Evolutionary conservation across 805 yeast species (phyloP).

Genomic region (Suhomyces tanzawaensis): DNA sequence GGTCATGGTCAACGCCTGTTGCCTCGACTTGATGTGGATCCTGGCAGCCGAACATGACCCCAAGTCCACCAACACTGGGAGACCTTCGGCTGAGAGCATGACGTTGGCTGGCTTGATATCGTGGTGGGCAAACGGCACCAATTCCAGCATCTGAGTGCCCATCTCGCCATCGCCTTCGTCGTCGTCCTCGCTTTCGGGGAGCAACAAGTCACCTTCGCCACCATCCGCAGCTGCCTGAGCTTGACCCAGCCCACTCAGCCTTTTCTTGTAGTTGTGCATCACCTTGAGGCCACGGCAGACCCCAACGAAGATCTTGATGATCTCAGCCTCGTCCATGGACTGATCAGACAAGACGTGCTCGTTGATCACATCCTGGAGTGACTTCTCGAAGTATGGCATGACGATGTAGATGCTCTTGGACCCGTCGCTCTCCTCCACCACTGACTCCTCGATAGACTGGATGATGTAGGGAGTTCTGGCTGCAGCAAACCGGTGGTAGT

Average conservation of each 20-base stretch:
- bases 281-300: conserved; percentile 71
- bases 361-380: conserved; percentile 79
- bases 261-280: conserved; percentile 62
- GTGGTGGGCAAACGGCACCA: conserved; percentile 75
- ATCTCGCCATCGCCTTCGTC: conserved; percentile 31
- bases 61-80: conserved; percentile 78
- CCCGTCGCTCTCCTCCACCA: conserved; percentile 75
- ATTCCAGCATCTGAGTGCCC: conserved; percentile 52
- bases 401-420: conserved; percentile 74
- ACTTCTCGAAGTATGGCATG: conserved; percentile 70
- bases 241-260: conserved; percentile 4
- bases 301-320: conserved; percentile 61
- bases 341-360: conserved; percentile 54
- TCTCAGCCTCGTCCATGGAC: conserved; percentile 59
- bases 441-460: conserved; percentile 64
- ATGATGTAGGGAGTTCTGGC: conserved; percentile 63
- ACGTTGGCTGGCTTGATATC: conserved; percentile 90
- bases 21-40: conserved; percentile 51
- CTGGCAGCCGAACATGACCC: conserved; percentile 76
- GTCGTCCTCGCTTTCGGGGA: conserved; percentile 10
- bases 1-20: conserved; percentile 71
- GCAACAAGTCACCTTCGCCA: conserved; percentile 26
- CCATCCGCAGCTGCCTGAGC: conserved; percentile 10
- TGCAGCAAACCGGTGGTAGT: conserved; percentile 62
- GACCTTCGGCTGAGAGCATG: conserved; percentile 70